Conservation (phyloP, 2,329 filamentous ascomycete genomes). For the Pseudomassariella vexata region DNA sequence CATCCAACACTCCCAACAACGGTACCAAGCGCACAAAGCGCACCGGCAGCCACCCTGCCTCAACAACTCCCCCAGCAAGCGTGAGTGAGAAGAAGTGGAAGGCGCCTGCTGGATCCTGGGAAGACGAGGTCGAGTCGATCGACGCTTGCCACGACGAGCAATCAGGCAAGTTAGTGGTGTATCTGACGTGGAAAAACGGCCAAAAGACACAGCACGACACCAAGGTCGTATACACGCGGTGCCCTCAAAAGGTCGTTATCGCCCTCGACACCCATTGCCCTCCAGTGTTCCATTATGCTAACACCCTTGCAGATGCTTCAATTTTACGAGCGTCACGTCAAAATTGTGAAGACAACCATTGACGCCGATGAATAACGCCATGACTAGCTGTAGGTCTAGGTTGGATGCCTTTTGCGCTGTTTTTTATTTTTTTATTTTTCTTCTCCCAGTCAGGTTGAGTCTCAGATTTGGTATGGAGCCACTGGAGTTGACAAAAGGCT, state of each 20-base stretch:
- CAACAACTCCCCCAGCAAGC: constrained; percentile 41
- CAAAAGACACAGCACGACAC: constrained; percentile 70
- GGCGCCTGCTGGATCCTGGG: constrained; percentile 70
- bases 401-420: too few species aligned
- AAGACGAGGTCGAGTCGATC: constrained; percentile 63
- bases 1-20: constrained; percentile 29
- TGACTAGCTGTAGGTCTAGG: too few species aligned
- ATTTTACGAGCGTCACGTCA: constrained; percentile 54
- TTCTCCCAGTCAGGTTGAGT: too few species aligned
- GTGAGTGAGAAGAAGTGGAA: constrained; percentile 46
- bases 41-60: constrained; percentile 43
- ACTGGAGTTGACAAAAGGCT: too few species aligned
- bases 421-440: too few species aligned
- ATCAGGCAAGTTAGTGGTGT: constrained; percentile 56
- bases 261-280: too few species aligned
- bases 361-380: constrained; percentile 6
- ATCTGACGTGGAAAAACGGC: constrained; percentile 68
- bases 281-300: too few species aligned
- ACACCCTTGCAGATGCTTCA: constrained; percentile 43
- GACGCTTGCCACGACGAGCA: constrained; percentile 67
- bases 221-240: constrained; percentile 64
- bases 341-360: constrained; percentile 38
- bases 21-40: constrained; percentile 40
- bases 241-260: constrained; percentile 78
- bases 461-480: too few species aligned